Base-by-base conservation (phyloP, 495 filamentous ascomycete genomes). In the Neurospora discreta region DNA sequence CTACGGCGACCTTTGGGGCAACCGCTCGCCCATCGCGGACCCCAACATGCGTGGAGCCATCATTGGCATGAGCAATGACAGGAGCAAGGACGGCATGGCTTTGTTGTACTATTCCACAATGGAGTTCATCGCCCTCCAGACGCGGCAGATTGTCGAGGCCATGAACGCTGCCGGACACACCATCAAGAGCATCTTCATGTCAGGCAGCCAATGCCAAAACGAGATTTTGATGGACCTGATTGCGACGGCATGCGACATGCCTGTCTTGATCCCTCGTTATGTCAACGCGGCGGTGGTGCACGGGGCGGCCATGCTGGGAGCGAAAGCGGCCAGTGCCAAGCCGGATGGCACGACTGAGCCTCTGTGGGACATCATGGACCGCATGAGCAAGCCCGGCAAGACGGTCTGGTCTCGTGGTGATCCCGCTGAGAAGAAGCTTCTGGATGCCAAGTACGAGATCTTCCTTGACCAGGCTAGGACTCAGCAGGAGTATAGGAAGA, bases 1-100 rank as follows among this genome's bases (percentile, higher is more conserved):
- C 85, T 98, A 98, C 77, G 95, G 95, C 70, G 95, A 99, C 77
- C 88, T 97, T n/a, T 98, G 95, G 86, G 95, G 95, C 46, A 99
- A 99, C 81, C 90, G 95, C 39, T 97, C 93, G 20, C 95, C 95
- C 6, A 88, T 99, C 71, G 95, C 95, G 0, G 93, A 99, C 76
- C 87, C 94, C 1, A 89, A 88, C 78, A 99, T 99, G 95, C 89
- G 89, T 39, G 95, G 95, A 39, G 89, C 94, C 1, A 87, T 95
- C 65, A 89, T 97, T 71, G 95, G 95, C 7, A 84, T 99, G 40
- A 91, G 89, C 79, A 91, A 88, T 70, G 95, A 99, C 79, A 92
- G 90, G 72, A 90, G 89, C 76, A 86, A 95, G 38, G 92, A 97
- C 76, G 89, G 91, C 52, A 87, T 99, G 39, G 94, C 95, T 5